Base-by-base conservation (phyloP, 169 alveolate species). In the Eimeria falciformis region DNA sequence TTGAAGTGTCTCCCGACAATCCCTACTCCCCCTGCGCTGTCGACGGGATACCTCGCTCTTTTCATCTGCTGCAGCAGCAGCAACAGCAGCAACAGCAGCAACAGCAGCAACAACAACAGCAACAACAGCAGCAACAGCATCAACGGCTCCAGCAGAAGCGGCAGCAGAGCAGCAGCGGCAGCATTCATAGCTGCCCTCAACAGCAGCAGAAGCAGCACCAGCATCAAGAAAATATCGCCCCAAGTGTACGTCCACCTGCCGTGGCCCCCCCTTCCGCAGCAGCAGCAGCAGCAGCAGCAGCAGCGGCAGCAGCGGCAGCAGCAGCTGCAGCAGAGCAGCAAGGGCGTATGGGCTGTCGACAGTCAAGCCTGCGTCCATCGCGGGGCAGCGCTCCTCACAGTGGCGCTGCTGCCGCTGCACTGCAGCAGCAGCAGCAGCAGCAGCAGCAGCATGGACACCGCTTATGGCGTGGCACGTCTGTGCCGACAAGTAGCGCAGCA, bases 301-400 rank as follows among this genome's bases (percentile, higher is more conserved):
- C 50, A 71, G 82, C 82, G 40, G 82, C 82, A 71, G 82, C 82
- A 71, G 82, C 82, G 17, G 82, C 82, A 37, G 82, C 82, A 33
- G 82, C 82, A 3, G 82, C 56, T 37, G 82, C 82, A 37, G 82
- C 82, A 71, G 82, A 71, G 82, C 82, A 71, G 82, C 82, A 71
- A 37, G 82, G 40, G 33, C 82, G 82, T 56, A 71, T 71, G 82
- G 82, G 82, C 53, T 71, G 82, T 56, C 82, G 82, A 37, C 82
- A 71, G 82, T 71, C 82, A 3, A 71, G 82, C 23, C 23, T 50
- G 82, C 82, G 82, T 71, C 53, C 82, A 12, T 71, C 82, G 29
- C 3, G 82, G 56, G 82, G 29, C 56, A 37, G 58, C 29, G 29
- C 82, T 4, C 82, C 82, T 17, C 82, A 2, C 21, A 43, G 58